These are phyloP conservation scores for Aspergillus pseudoviridinutans DNA, from an alignment of 2,329 filamentous ascomycete species.

Conservation along the genomic window DNA sequence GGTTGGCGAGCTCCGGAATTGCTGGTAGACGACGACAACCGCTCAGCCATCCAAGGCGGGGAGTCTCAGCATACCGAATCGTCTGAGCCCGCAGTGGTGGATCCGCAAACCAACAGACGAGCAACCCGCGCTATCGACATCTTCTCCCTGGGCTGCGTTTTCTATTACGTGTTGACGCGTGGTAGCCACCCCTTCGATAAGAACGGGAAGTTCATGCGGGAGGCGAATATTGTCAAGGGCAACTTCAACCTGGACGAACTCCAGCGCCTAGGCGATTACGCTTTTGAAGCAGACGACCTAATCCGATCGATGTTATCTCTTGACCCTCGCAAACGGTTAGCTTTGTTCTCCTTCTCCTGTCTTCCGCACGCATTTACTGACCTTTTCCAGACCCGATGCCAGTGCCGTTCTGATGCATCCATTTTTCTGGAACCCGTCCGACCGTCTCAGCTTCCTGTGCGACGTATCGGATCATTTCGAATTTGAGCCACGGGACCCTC, in stretches of 20 bases:
- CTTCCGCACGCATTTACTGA: conserved; percentile 8
- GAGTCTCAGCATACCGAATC: conserved; percentile 41
- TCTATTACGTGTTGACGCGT: conserved; percentile 95
- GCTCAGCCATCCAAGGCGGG: conserved; percentile 29
- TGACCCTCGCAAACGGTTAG: conserved; percentile 57
- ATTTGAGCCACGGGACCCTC: conserved; percentile 80
- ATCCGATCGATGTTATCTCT: conserved; percentile 74
- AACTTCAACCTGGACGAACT: conserved; percentile 69
- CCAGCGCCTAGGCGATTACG: conserved; percentile 74
- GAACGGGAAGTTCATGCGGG: conserved; percentile 89
- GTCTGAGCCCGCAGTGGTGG: conserved; percentile 50
- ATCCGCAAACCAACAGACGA: conserved; percentile 62
- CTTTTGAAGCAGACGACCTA: conserved; percentile 81
- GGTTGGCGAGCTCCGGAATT: conserved; percentile 97
- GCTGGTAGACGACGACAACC: conserved; percentile 71
- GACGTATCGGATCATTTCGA: conserved; percentile 97
- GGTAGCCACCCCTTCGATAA: conserved; percentile 92
- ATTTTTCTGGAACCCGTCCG: conserved; percentile 93
- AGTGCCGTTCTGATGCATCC: conserved; percentile 83
- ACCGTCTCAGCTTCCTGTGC: conserved; percentile 86
- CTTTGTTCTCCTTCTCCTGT: no score
- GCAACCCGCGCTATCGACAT: conserved; percentile 96
- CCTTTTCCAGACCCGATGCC: conserved; percentile 58
- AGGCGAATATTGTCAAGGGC: conserved; percentile 94
- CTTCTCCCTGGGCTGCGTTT: conserved; percentile 95